Base-by-base conservation (phyloP, 805 yeast species). In the Starmerella stellata region DNA sequence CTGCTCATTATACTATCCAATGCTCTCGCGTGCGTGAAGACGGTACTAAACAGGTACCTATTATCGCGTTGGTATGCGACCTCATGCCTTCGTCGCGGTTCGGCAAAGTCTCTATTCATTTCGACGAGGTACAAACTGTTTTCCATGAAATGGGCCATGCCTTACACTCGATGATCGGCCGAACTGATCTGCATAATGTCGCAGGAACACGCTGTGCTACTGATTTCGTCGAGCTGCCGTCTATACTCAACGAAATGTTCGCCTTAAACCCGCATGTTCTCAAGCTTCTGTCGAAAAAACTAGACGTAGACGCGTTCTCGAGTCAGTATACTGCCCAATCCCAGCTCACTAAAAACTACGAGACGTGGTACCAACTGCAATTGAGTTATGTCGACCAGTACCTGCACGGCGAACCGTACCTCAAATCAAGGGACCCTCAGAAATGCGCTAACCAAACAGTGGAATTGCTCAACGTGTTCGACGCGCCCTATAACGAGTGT, bases 71-170 rank as follows among this genome's bases (percentile, higher is more conserved):
- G 19, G 80, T 82, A 15, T 90, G 96, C 55, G 82, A 83, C 52
- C 87, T 90, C 54, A 51, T n/a, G n/a, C n/a, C 52, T 4, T 50
- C 51, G 1, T 40, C 42, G n/a, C 31, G 44, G 14, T 50, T 57
- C 9, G n/a, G 20, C 13, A 68, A 71, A 18, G 74, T 85, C 23
- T 20, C 27, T 8, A 58, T 87, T 30, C 64, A 75, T 11, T 64
- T 80, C 41, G 70, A 67, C 41, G 96, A 90, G 51, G 83, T 87
- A 17, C 94, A 87, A 50, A 90, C 98, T 0, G 61, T 90, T 16
- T 90, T 90, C 62, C 98, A 90, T 58, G 98, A 90, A 59, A 83
- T 90, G 94, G 98, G 98, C 1, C 98, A 90, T 58, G 96, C 96
- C 1, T 78, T 90, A 72, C 98, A 90, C 56, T 81, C 95, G 2